A percentile compares a stretch with the other conserved stretches of the same genome.
Conservation (phyloP, 2,329 filamentous ascomycete genomes). For the Epichloe baconii region DNA sequence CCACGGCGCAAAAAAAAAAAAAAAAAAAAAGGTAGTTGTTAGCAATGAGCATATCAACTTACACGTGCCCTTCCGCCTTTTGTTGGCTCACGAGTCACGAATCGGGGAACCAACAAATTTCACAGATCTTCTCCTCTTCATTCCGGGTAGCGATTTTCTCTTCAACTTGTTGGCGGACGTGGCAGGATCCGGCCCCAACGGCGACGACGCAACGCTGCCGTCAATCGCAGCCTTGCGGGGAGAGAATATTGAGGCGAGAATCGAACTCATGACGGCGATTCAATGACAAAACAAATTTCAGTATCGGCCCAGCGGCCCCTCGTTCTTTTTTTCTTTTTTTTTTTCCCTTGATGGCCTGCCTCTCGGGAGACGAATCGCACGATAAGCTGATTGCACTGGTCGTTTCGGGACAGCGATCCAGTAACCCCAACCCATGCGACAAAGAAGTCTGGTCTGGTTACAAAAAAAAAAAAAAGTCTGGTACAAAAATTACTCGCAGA, state of each 20-base stretch:
- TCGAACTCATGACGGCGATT: constrained; percentile 1
- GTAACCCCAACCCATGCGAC: too few species aligned
- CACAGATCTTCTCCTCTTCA: not conserved
- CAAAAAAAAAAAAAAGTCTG: too few species aligned
- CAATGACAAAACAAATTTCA: not conserved
- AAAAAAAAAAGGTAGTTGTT: not conserved
- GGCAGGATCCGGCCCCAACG: not conserved
- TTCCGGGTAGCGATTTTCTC: constrained; percentile 1
- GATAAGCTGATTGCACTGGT: not conserved
- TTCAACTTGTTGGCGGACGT: not conserved
- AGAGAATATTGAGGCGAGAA: constrained; percentile 3
- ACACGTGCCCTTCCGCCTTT: not conserved
- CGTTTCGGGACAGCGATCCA: too few species aligned
- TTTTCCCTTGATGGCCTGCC: not conserved
- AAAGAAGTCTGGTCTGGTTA: too few species aligned
- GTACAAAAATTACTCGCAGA: too few species aligned
- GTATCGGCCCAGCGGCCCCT: not conserved
- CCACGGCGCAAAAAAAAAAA: not conserved
- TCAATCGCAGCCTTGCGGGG: not conserved
- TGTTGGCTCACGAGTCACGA: not conserved
- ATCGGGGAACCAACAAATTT: not conserved
- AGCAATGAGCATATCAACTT: not conserved
- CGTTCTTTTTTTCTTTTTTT: not conserved
- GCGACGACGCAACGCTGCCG: not conserved
- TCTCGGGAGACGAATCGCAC: not conserved